Evolutionary conservation across 768 basidiomycete species (phyloP).

Genomic region (Symmetrospora coprosmae): DNA sequence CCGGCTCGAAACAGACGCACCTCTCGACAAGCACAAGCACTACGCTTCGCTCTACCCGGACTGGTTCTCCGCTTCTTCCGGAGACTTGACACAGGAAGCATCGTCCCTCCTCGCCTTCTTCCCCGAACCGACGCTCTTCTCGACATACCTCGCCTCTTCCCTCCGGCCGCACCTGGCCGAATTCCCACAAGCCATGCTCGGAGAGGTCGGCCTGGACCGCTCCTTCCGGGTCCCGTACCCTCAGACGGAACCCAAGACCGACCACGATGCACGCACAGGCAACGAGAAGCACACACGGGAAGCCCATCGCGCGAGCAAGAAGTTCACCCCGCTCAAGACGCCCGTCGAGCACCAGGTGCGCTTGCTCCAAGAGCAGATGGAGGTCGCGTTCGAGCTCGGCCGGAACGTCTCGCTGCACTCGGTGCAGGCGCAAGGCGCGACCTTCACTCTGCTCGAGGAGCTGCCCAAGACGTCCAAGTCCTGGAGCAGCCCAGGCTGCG

Average conservation of each 20-base stretch:
- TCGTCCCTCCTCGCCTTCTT: conserved; percentile 47
- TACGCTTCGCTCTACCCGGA: conserved; percentile 54
- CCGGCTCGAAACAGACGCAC: conserved; percentile 24
- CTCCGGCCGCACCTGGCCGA: conserved; percentile 41
- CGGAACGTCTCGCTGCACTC: conserved; percentile 77
- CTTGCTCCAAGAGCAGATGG: conserved; percentile 69
- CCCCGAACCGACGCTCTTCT: conserved; percentile 57
- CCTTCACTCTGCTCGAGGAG: conserved; percentile 50
- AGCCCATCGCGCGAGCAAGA: conserved; percentile 36
- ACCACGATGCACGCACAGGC: conserved; percentile 13
- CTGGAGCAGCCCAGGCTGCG: conserved; percentile 46
- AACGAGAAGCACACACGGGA: neutral
- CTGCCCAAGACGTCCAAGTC: conserved; percentile 49
- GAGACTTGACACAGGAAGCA: conserved; percentile 28
- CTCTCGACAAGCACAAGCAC: conserved; percentile 56
- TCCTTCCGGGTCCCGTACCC: conserved; percentile 57
- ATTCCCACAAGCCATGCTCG: conserved; percentile 64
- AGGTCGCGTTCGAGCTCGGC: conserved; percentile 62
- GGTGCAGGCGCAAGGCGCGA: conserved; percentile 59
- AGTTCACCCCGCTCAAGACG: conserved; percentile 61
- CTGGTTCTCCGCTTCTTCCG: conserved; percentile 17
- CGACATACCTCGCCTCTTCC: conserved; percentile 42
- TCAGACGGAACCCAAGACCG: conserved; percentile 27
- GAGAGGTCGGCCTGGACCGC: conserved; percentile 85
- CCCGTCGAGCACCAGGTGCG: conserved; percentile 65